phyloP scores from a whole-genome alignment of 164 flowering plant species.

The Warburgia ugandensis region DNA sequence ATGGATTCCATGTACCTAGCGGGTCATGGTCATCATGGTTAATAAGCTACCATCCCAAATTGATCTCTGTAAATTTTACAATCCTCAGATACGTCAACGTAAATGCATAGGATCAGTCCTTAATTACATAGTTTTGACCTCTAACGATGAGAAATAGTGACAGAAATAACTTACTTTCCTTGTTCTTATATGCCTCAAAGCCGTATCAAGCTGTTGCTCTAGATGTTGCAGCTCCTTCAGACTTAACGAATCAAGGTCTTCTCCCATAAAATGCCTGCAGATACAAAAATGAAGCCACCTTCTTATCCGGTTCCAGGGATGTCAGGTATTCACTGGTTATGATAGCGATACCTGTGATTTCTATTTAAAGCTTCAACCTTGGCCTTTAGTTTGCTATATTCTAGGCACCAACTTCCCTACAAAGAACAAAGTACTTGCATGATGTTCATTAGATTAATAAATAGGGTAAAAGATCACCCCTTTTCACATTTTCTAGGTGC shows the following conservation, averaged over 20 bases:
- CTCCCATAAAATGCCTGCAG: constrained; percentile 31
- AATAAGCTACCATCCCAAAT: too few species aligned
- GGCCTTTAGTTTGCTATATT: constrained; percentile 46
- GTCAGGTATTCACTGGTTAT: not conserved
- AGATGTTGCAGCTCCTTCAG: constrained; percentile 67
- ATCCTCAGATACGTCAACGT: too few species aligned
- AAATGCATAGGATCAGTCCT: too few species aligned
- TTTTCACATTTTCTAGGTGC: too few species aligned
- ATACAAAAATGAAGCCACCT: not conserved
- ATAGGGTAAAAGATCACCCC: too few species aligned
- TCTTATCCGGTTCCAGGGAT: not conserved
- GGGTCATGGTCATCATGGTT: too few species aligned
- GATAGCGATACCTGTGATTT: constrained; percentile 43
- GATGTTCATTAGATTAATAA: too few species aligned
- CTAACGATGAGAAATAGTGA: not conserved
- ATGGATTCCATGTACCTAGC: too few species aligned
- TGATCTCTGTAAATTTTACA: too few species aligned
- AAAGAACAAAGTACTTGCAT: not conserved
- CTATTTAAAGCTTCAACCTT: constrained; percentile 52
- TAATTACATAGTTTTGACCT: too few species aligned
- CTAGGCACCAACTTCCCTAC: constrained; percentile 45
- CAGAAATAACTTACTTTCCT: constrained; percentile 43
- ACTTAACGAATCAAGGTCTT: constrained; percentile 53
- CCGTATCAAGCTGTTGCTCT: constrained; percentile 68
- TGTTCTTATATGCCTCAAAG: constrained; percentile 55